Conservation (phyloP, 2,329 filamentous ascomycete genomes). For the Simplicillium sp. region DNA sequence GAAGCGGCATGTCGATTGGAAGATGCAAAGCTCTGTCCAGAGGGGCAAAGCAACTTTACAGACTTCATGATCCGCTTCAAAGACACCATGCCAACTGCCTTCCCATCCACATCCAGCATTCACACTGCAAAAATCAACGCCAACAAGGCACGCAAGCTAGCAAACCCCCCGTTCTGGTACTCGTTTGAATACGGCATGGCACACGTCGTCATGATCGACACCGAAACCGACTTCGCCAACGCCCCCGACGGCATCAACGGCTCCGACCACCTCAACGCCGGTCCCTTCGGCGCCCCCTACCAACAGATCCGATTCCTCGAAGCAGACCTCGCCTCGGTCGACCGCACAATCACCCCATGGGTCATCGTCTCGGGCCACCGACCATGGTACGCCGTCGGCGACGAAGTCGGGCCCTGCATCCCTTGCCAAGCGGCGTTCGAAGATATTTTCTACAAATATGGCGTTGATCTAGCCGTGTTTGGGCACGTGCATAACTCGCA, state of each 20-base stretch:
- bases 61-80: constrained; percentile 48
- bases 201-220: constrained; percentile 23
- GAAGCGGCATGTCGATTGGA: constrained; percentile 42
- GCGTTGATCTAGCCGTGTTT: constrained; percentile 46
- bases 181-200: constrained; percentile 20
- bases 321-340: constrained; percentile 45
- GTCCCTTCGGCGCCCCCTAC: constrained; percentile 35
- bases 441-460: constrained; percentile 41
- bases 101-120: too few species aligned
- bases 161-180: constrained; percentile 17
- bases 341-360: constrained; percentile 43
- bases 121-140: too few species aligned
- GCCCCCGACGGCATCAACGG: constrained; percentile 18
- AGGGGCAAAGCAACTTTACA: constrained; percentile 51
- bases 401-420: constrained; percentile 25
- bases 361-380: constrained; percentile 26
- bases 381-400: constrained; percentile 35
- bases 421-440: constrained; percentile 44
- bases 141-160: constrained; percentile 23
- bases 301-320: constrained; percentile 46
- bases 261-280: constrained; percentile 24
- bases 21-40: constrained; percentile 28
- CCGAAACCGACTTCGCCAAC: constrained; percentile 16
- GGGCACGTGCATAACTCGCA: constrained; percentile 51
- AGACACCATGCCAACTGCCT: constrained; percentile 40